Conservation (phyloP, 1,284 basidiomycete species). For the Coniferiporia weirii region DNA sequence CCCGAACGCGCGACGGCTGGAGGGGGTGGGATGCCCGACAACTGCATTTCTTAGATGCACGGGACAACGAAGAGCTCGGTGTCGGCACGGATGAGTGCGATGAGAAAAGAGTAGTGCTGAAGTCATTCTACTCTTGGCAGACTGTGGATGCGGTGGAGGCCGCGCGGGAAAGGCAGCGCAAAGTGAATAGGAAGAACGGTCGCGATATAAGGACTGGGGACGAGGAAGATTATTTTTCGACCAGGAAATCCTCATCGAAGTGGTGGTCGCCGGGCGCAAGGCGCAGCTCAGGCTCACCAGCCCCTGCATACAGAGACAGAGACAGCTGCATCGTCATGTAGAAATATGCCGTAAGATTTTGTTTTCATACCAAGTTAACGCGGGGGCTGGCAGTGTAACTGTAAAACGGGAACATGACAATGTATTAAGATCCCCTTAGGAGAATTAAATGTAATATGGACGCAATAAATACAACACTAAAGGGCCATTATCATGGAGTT, state of each 20-base stretch:
- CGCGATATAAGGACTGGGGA: constrained; percentile 16
- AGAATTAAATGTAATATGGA: too few species aligned
- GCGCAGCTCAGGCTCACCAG: constrained; percentile 30
- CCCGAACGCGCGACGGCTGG: constrained; percentile 70
- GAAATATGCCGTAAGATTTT: constrained; percentile 5
- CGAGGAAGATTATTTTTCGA: constrained; percentile 15
- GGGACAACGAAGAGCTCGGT: constrained; percentile 57
- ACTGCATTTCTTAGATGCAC: constrained; percentile 60
- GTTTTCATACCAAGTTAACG: too few species aligned
- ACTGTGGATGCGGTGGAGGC: constrained; percentile 67
- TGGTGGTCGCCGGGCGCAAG: constrained; percentile 44
- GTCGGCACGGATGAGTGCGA: constrained; percentile 75
- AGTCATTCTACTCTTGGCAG: constrained; percentile 86
- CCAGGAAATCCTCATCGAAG: constrained; percentile 33
- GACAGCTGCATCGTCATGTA: constrained; percentile 23
- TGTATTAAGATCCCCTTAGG: too few species aligned
- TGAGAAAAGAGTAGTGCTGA: constrained; percentile 64
- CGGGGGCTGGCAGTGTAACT: too few species aligned
- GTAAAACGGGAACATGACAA: too few species aligned
- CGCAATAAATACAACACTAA: too few species aligned
- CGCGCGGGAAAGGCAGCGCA: constrained; percentile 54
- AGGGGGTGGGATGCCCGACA: constrained; percentile 61
- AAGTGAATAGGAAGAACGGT: constrained; percentile 34
- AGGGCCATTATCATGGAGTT: not conserved
- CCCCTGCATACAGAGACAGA: constrained; percentile 24